These are phyloP conservation scores for Ceriops zippeliana DNA, from an alignment of 345 rosid species.

Conservation along the genomic window DNA sequence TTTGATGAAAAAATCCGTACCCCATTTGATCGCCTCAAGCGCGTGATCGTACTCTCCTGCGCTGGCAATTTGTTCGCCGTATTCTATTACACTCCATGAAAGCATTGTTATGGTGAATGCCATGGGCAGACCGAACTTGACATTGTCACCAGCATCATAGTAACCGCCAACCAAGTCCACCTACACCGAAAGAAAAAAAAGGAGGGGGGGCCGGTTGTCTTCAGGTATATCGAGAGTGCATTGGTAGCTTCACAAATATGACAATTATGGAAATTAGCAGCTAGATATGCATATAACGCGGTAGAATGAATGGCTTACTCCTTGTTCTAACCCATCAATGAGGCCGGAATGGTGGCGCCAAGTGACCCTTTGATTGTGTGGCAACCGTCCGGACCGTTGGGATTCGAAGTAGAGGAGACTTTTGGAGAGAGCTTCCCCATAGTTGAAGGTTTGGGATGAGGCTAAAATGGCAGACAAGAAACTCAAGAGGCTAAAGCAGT, in stretches of 20 bases:
- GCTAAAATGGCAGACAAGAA: neutral
- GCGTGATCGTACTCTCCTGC: constrained; percentile 61
- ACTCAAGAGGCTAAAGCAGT: neutral
- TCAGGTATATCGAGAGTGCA: neutral
- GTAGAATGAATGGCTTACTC: constrained; percentile 40
- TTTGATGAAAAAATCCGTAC: constrained; percentile 83
- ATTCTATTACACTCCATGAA: constrained; percentile 78
- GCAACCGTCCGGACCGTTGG: constrained; percentile 87
- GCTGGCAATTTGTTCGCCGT: constrained; percentile 50
- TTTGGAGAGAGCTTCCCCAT: constrained; percentile 69
- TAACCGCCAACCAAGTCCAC: constrained; percentile 94
- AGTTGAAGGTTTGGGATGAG: constrained; percentile 34
- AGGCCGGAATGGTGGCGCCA: constrained; percentile 98
- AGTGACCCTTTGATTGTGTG: constrained; percentile 72
- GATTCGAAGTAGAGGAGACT: constrained; percentile 93
- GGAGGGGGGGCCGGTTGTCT: neutral
- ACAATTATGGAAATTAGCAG: neutral
- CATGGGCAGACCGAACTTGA: constrained; percentile 88
- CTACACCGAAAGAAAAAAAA: constrained; percentile 22
- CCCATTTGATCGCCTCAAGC: constrained; percentile 78
- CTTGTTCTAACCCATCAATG: constrained; percentile 93
- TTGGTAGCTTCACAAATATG: no score
- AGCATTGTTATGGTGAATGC: constrained; percentile 85
- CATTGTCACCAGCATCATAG: constrained; percentile 92
- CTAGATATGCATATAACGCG: neutral